Conservation (phyloP, 208 protist genomes). For the Leishmania amazonensis region DNA sequence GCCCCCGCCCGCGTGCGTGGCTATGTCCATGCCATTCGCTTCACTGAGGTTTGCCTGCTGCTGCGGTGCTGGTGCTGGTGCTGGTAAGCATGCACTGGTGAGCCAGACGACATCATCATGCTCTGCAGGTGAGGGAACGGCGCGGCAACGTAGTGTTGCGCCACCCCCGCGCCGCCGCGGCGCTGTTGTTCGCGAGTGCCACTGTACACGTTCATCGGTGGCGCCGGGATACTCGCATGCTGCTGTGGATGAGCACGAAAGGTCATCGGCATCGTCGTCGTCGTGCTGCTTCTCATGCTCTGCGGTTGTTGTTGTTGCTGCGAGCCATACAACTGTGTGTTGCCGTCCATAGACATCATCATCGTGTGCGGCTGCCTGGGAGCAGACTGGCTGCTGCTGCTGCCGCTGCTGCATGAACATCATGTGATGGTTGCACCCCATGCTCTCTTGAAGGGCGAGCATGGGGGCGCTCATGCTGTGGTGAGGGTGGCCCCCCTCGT, state of each 20-base stretch:
- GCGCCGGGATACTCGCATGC: background rate
- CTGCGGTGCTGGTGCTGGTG: slow-evolving; percentile 4
- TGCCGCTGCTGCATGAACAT: background rate
- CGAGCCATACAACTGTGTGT: background rate
- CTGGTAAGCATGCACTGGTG: background rate
- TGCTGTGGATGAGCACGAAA: background rate
- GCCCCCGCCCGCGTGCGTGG: background rate
- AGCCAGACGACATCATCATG: background rate
- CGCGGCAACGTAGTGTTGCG: background rate
- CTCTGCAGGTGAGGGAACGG: slow-evolving; percentile 11
- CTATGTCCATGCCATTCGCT: background rate
- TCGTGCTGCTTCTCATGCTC: background rate
- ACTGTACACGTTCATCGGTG: background rate
- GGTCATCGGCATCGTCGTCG: background rate
- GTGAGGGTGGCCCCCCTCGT: background rate
- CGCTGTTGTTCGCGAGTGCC: background rate
- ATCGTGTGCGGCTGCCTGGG: background rate
- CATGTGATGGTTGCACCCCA: background rate
- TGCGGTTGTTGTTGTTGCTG: background rate
- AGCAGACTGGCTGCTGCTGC: background rate
- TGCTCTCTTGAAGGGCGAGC: background rate
- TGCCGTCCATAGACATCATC: background rate
- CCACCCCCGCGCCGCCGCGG: background rate
- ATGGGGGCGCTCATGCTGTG: background rate
- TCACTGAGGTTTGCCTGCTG: background rate